Evolutionary conservation across 441 rosid genomes (phyloP), one percentile per base, ranked within the genome.

Genomic region (Pelargonium exstipulatum): DNA sequence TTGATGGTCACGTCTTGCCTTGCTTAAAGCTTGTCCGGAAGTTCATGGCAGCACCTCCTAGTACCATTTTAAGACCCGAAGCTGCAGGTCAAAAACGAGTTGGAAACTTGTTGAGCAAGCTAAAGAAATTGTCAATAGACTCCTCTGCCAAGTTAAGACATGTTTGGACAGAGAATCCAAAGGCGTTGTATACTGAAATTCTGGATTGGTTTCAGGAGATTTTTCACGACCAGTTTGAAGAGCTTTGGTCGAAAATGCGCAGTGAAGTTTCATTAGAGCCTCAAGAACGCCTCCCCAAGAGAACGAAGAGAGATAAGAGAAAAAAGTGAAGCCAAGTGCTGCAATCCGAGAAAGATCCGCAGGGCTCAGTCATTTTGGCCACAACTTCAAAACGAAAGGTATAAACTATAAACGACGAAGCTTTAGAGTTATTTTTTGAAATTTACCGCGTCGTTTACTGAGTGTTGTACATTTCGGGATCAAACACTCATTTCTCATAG

Each of bases 1-100:
- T 93, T 1, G 87, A 84, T 70, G 98, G 98, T 61, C 85, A 82
- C 61, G 95, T 90, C 26, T 78, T 91, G 65, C 90, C 88, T n/a
- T 88, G 98, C 79, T 62, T 93, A 48, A 88, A 62, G 73, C 72
- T 69, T 10, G 79, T 74, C 9, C 78, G 79, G 69, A 13, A 68
- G 12, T 81, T 79, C 61, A 67, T 93, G 89, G 86, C 81, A 5
- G 85, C 87, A 1, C 83, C 87, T 58, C 97, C 96, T 8, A 76
- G 72, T 71, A 83, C 75, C 45, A 76, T 93, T 61, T 73, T 93
- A 80, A 89, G 80, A 69, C 78, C 75, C 10, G 90, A 81, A 79
- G 84, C 86, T 1, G 76, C 58, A 40, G 87, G 97, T 62, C 85
- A 84, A 55, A 85, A 75, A 65, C 84, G 91, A 61, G 91, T 90